Evolutionary conservation across 1,139 yeast species (phyloP), one percentile per base, ranked within the genome.

Genomic region (Suhomyces terraborum): DNA sequence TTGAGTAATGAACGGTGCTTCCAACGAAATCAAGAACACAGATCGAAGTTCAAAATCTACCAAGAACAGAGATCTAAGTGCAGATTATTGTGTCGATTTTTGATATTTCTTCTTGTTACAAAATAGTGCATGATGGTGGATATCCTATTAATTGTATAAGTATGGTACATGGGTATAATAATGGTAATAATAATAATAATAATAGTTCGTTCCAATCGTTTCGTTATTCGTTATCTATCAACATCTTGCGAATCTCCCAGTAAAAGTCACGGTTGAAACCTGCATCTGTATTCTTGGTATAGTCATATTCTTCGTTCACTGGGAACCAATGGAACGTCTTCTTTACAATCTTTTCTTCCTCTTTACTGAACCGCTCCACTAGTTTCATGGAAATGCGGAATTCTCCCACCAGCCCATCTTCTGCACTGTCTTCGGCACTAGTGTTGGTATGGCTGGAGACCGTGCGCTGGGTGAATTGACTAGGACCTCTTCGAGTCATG

Each of bases 231-330:
- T 64, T 61, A 40, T 71, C 77, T 49, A 71, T 64, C 3, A 79
- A 80, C 77, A 79, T 69, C 44, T 70, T 69, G 33, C 84, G 59
- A 33, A 79, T 77, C 51, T 79, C 84, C 71, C 78, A 71, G 50
- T 71, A 64, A 53, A 73, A 68, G 32, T 75, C 79, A 24, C 64
- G 55, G 42, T 64, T 69, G 46, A 32, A 35, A 3, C 41, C 41
- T 3, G 12, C 8, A 4, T 35, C 42, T 6, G 33, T 31, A 17
- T 42, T 51, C 16, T 43, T 46, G 14, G 48, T 45, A n/a, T 55
- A 41, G 32, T 55, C 55, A 45, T 65, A 67, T 6, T 44, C 54
- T 41, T 69, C 77, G 34, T 68, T 62, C 8, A 68, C 67, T 8
- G 66, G 61, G 49, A 78, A 77, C 86, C 86, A 80, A 46, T 76